Evolutionary conservation across 257 asterid genomes (phyloP), one percentile per base, ranked within the genome.

Genomic region (Forsythia suspensa): DNA sequence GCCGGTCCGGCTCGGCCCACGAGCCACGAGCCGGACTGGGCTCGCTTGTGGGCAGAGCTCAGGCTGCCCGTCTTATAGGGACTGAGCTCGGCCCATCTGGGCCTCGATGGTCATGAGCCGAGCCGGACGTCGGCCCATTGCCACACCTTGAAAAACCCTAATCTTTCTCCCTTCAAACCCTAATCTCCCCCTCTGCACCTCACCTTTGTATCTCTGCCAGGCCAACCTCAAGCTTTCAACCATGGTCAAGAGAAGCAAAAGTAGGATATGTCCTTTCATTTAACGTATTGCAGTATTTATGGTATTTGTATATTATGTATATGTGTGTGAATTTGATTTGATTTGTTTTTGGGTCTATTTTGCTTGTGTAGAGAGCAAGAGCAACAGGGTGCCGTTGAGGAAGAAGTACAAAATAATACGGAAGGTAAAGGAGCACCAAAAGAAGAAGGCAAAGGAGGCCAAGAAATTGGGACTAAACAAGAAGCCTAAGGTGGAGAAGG

Each of bases 401-500:
- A 85, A 91, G 89, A 95, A 93, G 84, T 78, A 95, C 88, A 95
- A 95, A 93, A 85, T 92, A 0, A 88, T 95, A 37, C 77, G 83
- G 83, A 95, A 90, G 81, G 97, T 92, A 79, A 95, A 95, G 82
- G 97, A 95, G 83, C 99, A 95, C 80, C 94, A 93, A 80, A 93
- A 83, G 92, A 93, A 93, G 91, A 93, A 95, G 88, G 90, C 90
- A 5, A 92, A 95, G 77, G 97, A 88, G 68, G 98, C 99, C 0
- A 92, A 95, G 81, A 93, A 93, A 77, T 84, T 87, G 68, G 98
- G 96, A 2, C 24, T 84, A 42, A 52, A 87, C 75, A 84, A 83
- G 82, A 93, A 93, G 83, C 77, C 87, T 1, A 93, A 88, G 84
- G 91, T 81, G 3, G 96, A 95, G 83, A 92, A 95, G 90, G 99